phyloP scores from a whole-genome alignment of 106 monocot genomes.

The Dendrobium nobile region DNA sequence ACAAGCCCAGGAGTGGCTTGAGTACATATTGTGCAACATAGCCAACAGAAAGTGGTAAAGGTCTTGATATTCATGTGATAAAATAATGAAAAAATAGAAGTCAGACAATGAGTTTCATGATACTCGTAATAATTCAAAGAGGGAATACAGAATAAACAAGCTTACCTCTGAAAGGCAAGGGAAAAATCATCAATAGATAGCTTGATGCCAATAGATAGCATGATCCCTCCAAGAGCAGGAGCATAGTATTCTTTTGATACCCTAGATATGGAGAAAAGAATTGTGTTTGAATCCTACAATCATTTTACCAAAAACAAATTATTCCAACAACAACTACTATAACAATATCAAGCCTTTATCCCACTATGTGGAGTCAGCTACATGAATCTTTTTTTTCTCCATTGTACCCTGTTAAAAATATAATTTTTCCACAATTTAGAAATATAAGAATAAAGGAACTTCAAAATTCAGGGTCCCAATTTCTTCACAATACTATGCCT shows the following conservation, averaged over 20 bases:
- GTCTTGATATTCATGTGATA: constrained; percentile 34
- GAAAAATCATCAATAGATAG: constrained; percentile 91
- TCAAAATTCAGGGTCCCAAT: neutral
- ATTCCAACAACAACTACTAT: too few relatives aligned
- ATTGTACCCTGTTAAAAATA: too few relatives aligned
- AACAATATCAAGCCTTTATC: too few relatives aligned
- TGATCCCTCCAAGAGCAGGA: constrained; percentile 96
- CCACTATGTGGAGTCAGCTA: too few relatives aligned
- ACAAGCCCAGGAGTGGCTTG: constrained; percentile 78
- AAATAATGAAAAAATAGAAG: constrained; percentile 5
- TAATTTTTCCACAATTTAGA: neutral
- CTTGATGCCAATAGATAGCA: constrained; percentile 94
- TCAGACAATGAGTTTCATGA: neutral
- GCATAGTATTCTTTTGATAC: constrained; percentile 96
- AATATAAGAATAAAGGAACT: neutral
- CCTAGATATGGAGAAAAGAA: constrained; percentile 30
- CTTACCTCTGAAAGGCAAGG: constrained; percentile 77
- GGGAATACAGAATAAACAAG: constrained; percentile 5
- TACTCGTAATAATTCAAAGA: neutral
- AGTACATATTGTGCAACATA: constrained; percentile 85
- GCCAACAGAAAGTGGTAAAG: constrained; percentile 73
- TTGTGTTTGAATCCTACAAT: neutral
- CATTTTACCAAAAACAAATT: neutral
- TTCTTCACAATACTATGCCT: neutral
- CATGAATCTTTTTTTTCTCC: too few relatives aligned